These are phyloP conservation scores for Ophiocordyceps camponoti-leonardi DNA, from an alignment of 2,329 filamentous ascomycete genomes.

Conservation along the genomic window DNA sequence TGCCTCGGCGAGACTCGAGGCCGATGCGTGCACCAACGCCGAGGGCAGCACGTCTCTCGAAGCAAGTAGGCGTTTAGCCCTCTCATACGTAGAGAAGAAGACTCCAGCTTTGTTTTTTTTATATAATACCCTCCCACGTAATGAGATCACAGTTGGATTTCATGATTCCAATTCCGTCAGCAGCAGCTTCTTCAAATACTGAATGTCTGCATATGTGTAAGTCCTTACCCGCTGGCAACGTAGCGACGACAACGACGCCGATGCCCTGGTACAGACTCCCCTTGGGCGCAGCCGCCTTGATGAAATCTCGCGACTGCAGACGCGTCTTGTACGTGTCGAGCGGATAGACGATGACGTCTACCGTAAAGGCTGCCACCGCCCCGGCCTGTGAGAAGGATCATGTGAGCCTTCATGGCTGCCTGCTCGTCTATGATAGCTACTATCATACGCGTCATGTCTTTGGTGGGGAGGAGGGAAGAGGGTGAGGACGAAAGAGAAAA, in stretches of 20 bases:
- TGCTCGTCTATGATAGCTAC: too few species aligned
- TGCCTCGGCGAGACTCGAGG: conserved; percentile 63
- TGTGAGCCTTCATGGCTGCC: too few species aligned
- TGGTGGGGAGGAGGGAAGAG: too few species aligned
- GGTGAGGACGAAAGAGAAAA: too few species aligned
- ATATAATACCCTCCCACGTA: too few species aligned
- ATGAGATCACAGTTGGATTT: too few species aligned
- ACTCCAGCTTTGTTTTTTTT: not conserved
- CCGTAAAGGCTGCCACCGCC: conserved; percentile 67
- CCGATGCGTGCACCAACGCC: conserved; percentile 53
- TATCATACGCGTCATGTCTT: not conserved
- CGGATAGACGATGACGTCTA: conserved; percentile 74
- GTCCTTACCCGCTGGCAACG: conserved; percentile 62
- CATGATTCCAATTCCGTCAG: too few species aligned
- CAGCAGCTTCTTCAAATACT: too few species aligned
- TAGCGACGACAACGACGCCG: conserved; percentile 69
- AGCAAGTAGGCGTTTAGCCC: conserved; percentile 46
- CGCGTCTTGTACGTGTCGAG: conserved; percentile 83
- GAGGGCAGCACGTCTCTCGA: conserved; percentile 38
- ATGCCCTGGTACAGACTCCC: conserved; percentile 60
- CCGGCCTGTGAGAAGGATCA: too few species aligned
- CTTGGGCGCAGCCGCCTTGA: not conserved
- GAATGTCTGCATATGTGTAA: too few species aligned
- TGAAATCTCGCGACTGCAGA: conserved; percentile 31
- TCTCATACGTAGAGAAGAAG: conserved; percentile 86